phyloP scores from a whole-genome alignment of 495 filamentous ascomycete genomes.

The Hypoxylon fuscum region DNA sequence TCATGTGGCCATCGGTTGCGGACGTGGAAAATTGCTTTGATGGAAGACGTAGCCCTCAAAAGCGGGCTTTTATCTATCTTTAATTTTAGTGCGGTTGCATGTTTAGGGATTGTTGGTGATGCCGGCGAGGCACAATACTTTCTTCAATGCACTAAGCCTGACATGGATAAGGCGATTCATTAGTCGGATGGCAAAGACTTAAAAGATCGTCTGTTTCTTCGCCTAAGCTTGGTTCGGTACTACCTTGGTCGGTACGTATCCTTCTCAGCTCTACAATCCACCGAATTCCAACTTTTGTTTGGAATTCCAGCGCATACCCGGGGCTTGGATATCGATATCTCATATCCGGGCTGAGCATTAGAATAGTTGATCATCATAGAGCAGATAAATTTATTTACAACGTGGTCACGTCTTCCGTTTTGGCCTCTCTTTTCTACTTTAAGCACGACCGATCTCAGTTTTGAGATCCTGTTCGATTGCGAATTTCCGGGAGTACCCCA shows the following conservation, averaged over 20 bases:
- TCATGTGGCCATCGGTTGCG: background rate
- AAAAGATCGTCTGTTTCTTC: slow-evolving; percentile 38
- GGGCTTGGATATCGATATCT: background rate
- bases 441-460: slow-evolving; percentile 37
- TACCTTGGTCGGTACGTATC: slow-evolving; percentile 21
- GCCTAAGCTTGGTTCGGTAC: slow-evolving; percentile 30
- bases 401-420: background rate
- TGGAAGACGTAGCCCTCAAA: slow-evolving; percentile 1
- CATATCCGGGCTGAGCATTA: background rate
- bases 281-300: slow-evolving; percentile 24
- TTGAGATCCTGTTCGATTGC: slow-evolving; percentile 41
- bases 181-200: slow-evolving; percentile 37
- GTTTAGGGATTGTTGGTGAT: slow-evolving; percentile 30
- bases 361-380: background rate
- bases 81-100: slow-evolving; percentile 32
- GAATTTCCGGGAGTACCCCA: slow-evolving; percentile 44
- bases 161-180: slow-evolving; percentile 24
- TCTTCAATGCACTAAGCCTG: slow-evolving; percentile 40
- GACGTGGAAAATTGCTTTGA: slow-evolving; percentile 5
- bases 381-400: slow-evolving; percentile 1
- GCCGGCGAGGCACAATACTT: slow-evolving; percentile 34
- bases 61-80: slow-evolving; percentile 9
- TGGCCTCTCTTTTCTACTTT: background rate
- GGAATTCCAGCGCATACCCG: background rate
- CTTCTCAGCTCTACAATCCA: slow-evolving; percentile 23